Evolutionary conservation across 2,329 filamentous ascomycete genomes (phyloP), one percentile per base, ranked within the genome.

Genomic region (Pestalotiopsis sp.): DNA sequence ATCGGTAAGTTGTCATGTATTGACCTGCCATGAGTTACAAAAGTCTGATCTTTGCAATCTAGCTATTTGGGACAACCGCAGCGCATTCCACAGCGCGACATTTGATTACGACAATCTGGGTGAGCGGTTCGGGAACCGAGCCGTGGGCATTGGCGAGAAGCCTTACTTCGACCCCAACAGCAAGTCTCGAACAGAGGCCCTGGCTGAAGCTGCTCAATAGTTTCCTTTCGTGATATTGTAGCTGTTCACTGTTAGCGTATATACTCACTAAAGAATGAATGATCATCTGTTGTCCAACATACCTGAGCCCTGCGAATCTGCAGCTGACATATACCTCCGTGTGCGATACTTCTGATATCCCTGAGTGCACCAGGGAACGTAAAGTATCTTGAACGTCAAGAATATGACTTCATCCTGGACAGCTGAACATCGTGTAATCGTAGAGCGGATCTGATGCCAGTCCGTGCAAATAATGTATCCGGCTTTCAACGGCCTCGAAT

Each of bases 51-150:
- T 17, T 38, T 35, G 24, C 13, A 1, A 35, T 35, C 2, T 4
- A 75, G 85, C 86, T 0, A 87, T 90, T 69, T 90, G 88, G 88
- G 88, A 90, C 70, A 90, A 90, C 69, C 78, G 87, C 6, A 85
- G 84, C 65, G 83, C 80, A 0, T 89, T 86, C 76, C 88, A 90
- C 71, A 85, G 83, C 11, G 86, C 86, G 0, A 90, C 87, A 0
- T 86, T 84, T 67, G 88, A 90, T 70, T 89, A 88, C 58, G 82
- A 82, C 14, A 81, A 80, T 1, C 79, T 84, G 35, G 86, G 86
- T 0, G 80, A 84, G 30, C 78, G 88, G 61, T 80, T 81, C 63
- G 83, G 85, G 30, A 82, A 88, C 73, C 74, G 88, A 22, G 81
- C 84, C 0, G 86, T 89, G 7, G 84, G 82, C 7, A 81, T 88